phyloP scores from a whole-genome alignment of 306 rosid species.

The Cucumis melo region DNA sequence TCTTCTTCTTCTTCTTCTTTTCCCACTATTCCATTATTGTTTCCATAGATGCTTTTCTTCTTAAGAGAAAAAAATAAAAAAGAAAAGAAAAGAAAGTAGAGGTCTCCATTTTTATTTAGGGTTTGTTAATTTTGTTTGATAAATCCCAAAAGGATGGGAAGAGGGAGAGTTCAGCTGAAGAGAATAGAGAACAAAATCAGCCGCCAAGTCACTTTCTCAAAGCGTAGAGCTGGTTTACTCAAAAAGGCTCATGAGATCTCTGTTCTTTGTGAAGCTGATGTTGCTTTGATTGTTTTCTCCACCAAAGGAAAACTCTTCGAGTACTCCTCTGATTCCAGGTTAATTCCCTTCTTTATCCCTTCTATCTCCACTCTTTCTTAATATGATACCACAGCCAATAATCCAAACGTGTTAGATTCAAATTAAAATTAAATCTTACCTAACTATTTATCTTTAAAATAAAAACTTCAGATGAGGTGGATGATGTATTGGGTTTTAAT shows the following conservation, averaged over 20 bases:
- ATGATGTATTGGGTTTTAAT: background rate
- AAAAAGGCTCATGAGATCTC: conserved; percentile 83
- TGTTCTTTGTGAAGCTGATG: conserved; percentile 70
- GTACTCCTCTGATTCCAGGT: conserved; percentile 57
- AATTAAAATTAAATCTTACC: background rate
- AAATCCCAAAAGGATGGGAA: conserved; percentile 35
- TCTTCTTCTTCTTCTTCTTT: background rate
- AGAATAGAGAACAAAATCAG: conserved; percentile 80
- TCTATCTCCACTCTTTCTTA: too few relatives aligned
- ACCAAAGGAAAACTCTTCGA: conserved; percentile 55
- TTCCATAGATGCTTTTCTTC: background rate
- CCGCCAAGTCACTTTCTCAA: conserved; percentile 74
- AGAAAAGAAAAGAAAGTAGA: background rate
- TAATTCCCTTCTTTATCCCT: background rate
- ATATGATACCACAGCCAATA: background rate
- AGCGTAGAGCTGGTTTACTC: conserved; percentile 46
- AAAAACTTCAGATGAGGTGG: too few relatives aligned
- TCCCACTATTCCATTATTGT: background rate
- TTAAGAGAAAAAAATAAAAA: background rate
- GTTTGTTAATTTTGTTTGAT: background rate
- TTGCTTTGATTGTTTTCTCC: conserved; percentile 61
- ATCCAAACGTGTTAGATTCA: background rate
- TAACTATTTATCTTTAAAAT: too few relatives aligned
- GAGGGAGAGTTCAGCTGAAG: conserved; percentile 70
- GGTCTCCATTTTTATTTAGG: background rate